Conservation (phyloP, 129 eudicot species). For the Tagetes erecta region DNA sequence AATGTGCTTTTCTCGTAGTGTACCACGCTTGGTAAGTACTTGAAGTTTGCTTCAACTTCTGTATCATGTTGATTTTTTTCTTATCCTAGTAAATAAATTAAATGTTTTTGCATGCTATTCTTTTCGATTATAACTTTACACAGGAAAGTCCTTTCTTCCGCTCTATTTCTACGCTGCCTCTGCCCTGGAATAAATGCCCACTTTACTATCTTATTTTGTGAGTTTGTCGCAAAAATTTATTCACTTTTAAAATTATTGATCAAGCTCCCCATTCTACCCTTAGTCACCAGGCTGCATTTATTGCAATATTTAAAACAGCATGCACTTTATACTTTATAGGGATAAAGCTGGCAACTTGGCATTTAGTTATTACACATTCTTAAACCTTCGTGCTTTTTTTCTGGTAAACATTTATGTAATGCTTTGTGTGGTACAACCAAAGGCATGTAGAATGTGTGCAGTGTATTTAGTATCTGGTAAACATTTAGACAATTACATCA, state of each 20-base stretch:
- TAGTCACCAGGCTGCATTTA: neutral
- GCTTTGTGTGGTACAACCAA: neutral
- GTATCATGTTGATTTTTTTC: neutral
- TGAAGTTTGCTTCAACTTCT: neutral
- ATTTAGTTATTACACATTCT: neutral
- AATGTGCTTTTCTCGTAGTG: conserved; percentile 64
- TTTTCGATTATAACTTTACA: neutral
- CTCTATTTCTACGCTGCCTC: neutral
- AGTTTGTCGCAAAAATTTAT: neutral
- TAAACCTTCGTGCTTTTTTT: neutral
- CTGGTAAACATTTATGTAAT: neutral
- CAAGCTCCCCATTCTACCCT: neutral
- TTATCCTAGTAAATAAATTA: neutral
- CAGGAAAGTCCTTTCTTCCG: neutral
- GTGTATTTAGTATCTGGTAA: neutral
- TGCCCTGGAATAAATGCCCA: neutral
- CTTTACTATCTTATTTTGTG: neutral
- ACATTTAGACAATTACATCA: neutral
- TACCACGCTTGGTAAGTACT: conserved; percentile 60
- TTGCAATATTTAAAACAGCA: conserved; percentile 10
- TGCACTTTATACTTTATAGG: neutral
- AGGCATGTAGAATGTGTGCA: neutral
- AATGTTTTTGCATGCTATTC: conserved; percentile 11
- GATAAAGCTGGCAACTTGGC: conserved; percentile 1
- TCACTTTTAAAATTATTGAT: neutral